These are phyloP conservation scores for Paramarasmius palmivorus DNA, from an alignment of 1,284 basidiomycete species.

Conservation along the genomic window DNA sequence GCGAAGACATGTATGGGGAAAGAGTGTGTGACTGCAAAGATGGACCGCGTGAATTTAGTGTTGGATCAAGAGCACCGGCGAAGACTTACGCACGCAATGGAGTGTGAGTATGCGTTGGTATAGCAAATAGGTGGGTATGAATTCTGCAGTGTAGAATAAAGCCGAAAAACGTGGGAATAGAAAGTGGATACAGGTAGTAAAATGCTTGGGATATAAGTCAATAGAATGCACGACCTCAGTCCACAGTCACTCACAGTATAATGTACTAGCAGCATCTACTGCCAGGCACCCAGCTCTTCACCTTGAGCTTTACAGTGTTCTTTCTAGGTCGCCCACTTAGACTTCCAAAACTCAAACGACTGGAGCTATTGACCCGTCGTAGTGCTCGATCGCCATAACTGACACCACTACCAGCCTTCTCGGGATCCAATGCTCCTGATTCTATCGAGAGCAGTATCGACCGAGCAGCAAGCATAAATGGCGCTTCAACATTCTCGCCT, in stretches of 20 bases:
- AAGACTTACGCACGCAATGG: slow-evolving; percentile 18
- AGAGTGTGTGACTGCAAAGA: slow-evolving; percentile 20
- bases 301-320: slow-evolving; percentile 56
- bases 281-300: slow-evolving; percentile 60
- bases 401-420: slow-evolving; percentile 91
- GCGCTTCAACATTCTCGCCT: slow-evolving; percentile 92
- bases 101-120: slow-evolving; percentile 30
- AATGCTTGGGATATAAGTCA: not conserved
- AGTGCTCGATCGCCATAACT: slow-evolving; percentile 94
- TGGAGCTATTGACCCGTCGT: slow-evolving; percentile 82
- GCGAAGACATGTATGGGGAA: slow-evolving; percentile 7
- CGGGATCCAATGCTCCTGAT: slow-evolving; percentile 88
- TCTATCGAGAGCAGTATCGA: slow-evolving; percentile 94
- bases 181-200: not conserved
- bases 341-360: slow-evolving; percentile 79
- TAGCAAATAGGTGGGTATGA: slow-evolving; percentile 28
- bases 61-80: not conserved
- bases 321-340: slow-evolving; percentile 62
- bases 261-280: slow-evolving; percentile 49
- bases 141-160: slow-evolving; percentile 13
- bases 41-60: slow-evolving; percentile 14
- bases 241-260: not conserved
- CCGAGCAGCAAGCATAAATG: slow-evolving; percentile 89
- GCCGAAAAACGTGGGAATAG: slow-evolving; percentile 13
- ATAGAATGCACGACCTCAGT: not conserved